A percentile compares a stretch with the other conserved stretches of the same genome.
These are phyloP conservation scores for Filosporella fistucella DNA, from an alignment of 495 filamentous ascomycete species.

Conservation along the genomic window DNA sequence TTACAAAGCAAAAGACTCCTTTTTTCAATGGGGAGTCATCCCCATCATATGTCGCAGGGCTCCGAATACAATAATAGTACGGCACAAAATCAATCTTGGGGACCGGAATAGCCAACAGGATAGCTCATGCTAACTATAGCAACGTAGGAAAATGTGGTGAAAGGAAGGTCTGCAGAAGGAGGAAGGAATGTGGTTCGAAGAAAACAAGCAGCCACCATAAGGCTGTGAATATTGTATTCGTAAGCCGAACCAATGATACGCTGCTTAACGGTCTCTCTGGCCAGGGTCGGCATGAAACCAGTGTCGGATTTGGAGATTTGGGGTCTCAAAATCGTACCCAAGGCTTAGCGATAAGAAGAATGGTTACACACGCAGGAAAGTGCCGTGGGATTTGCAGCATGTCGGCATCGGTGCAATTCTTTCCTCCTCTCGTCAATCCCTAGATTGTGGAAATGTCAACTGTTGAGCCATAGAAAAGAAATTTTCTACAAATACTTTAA, in stretches of 20 bases:
- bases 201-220: neutral
- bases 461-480: no score
- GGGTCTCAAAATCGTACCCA: no score
- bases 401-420: no score
- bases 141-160: neutral
- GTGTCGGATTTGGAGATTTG: no score
- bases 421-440: no score
- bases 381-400: no score
- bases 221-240: neutral
- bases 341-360: no score
- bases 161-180: neutral
- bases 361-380: no score
- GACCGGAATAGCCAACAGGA: neutral
- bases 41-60: neutral
- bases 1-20: neutral
- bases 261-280: no score
- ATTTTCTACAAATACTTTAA: no score
- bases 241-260: neutral
- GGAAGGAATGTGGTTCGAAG: neutral
- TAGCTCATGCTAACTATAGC: constrained; percentile 1
- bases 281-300: no score
- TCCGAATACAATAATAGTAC: neutral
- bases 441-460: no score
- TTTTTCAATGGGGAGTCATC: neutral
- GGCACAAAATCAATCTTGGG: neutral